Conservation (phyloP, 108 stramenopile genomes). For the Parmales sp. region DNA sequence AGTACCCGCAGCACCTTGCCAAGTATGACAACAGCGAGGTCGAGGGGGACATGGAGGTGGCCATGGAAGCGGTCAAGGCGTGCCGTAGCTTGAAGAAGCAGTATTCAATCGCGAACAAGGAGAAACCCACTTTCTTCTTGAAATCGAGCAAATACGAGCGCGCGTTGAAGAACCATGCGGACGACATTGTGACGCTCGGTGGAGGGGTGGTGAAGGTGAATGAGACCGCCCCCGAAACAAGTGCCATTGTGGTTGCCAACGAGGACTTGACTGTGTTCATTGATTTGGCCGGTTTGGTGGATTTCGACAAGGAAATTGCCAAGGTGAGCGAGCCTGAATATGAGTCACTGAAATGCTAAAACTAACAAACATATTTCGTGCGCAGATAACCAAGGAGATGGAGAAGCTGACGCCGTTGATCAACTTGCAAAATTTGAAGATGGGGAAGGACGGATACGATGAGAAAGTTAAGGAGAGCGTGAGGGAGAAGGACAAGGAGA, state of each 20-base stretch:
- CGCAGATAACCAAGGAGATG: not conserved
- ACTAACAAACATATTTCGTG: too few species aligned
- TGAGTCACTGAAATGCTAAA: too few species aligned
- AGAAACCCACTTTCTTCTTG: conserved; percentile 68
- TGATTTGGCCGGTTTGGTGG: conserved; percentile 89
- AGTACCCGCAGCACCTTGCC: conserved; percentile 64
- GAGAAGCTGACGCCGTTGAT: not conserved
- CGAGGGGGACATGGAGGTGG: conserved; percentile 62
- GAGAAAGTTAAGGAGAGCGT: not conserved
- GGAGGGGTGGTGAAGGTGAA: conserved; percentile 54
- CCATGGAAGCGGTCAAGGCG: conserved; percentile 69
- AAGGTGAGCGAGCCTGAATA: conserved; percentile 75
- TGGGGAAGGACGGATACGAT: not conserved
- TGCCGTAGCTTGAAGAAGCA: conserved; percentile 65
- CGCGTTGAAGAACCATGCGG: conserved; percentile 31
- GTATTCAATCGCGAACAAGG: conserved; percentile 74
- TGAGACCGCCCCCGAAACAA: conserved; percentile 48
- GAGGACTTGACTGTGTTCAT: conserved; percentile 74
- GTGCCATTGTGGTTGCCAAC: conserved; percentile 68
- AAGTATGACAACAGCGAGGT: conserved; percentile 41
- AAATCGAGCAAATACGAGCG: conserved; percentile 45
- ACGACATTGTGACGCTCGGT: conserved; percentile 74
- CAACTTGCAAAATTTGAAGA: not conserved
- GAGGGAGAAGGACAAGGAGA: not conserved
- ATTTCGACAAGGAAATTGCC: conserved; percentile 80